Conservation (phyloP, 352 stramenopile genomes). For the Globisporangium nodosum region DNA sequence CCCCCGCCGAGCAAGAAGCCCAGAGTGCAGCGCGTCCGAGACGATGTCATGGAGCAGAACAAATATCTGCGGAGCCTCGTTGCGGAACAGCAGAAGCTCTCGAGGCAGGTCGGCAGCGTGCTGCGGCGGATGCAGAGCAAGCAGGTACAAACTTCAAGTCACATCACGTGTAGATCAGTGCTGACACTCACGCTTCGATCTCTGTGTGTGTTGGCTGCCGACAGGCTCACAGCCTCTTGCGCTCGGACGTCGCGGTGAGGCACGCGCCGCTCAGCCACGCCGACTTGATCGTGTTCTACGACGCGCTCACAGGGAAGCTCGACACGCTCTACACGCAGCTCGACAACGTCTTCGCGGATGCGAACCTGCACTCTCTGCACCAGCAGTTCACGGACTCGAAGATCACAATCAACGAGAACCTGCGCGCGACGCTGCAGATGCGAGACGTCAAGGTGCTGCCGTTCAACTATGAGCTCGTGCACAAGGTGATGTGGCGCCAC, state of each 20-base stretch:
- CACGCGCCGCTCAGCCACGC: not conserved
- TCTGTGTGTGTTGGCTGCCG: not conserved
- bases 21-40: not conserved
- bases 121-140: constrained; percentile 4
- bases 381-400: constrained; percentile 4
- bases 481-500: not conserved
- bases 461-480: constrained; percentile 5
- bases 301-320: constrained; percentile 6
- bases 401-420: not conserved
- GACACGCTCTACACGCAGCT: constrained; percentile 1
- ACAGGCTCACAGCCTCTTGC: not conserved
- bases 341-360: constrained; percentile 3
- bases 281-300: constrained; percentile 7
- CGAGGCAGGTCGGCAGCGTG: not conserved
- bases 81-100: not conserved
- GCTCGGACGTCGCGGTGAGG: not conserved
- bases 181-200: no score
- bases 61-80: constrained; percentile 3
- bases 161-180: no score
- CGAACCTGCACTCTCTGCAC: not conserved
- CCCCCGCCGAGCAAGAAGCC: not conserved
- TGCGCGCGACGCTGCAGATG: constrained; percentile 3
- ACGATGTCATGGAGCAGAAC: constrained; percentile 1
- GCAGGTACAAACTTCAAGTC: not conserved
- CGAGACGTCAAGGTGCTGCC: constrained; percentile 6